phyloP scores from a whole-genome alignment of 2,329 filamentous ascomycete species.

The Aspergillus sp. region DNA sequence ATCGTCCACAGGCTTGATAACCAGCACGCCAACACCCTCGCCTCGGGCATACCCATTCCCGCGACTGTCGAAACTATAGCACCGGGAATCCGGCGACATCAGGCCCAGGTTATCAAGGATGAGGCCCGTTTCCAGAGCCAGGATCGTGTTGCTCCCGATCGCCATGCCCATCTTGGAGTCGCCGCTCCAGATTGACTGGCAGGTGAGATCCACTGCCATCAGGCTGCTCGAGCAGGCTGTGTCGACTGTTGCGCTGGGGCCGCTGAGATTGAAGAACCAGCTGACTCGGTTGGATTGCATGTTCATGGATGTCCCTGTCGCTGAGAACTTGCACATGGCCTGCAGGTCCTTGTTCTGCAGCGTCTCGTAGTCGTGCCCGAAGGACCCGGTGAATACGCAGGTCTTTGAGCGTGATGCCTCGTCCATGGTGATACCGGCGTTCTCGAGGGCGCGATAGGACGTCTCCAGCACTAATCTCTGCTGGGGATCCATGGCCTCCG shows the following conservation, averaged over 20 bases:
- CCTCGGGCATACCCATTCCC: conserved; percentile 12
- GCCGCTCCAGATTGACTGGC: conserved; percentile 9
- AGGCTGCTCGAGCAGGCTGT: conserved; percentile 19
- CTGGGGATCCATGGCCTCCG: conserved; percentile 15
- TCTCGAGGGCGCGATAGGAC: conserved; percentile 11
- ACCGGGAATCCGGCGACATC: conserved; percentile 2
- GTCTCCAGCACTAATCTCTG: conserved; percentile 11
- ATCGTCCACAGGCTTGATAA: conserved; percentile 6
- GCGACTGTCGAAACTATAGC: conserved; percentile 8
- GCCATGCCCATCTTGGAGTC: not conserved
- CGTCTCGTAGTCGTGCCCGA: conserved; percentile 8
- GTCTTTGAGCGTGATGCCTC: not conserved
- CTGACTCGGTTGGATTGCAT: conserved; percentile 15
- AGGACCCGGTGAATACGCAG: conserved; percentile 1
- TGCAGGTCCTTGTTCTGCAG: conserved; percentile 2
- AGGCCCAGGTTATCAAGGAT: not conserved
- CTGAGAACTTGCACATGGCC: conserved; percentile 7
- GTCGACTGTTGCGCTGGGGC: conserved; percentile 17
- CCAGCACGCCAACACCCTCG: conserved; percentile 5
- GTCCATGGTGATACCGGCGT: conserved; percentile 2
- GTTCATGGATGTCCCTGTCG: not conserved
- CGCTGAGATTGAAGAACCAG: conserved; percentile 19
- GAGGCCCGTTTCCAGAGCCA: not conserved
- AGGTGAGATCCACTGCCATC: conserved; percentile 14
- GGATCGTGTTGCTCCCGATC: not conserved